Evolutionary conservation across 352 stramenopile species (phyloP).

Genomic region (Albugo laibachii): DNA sequence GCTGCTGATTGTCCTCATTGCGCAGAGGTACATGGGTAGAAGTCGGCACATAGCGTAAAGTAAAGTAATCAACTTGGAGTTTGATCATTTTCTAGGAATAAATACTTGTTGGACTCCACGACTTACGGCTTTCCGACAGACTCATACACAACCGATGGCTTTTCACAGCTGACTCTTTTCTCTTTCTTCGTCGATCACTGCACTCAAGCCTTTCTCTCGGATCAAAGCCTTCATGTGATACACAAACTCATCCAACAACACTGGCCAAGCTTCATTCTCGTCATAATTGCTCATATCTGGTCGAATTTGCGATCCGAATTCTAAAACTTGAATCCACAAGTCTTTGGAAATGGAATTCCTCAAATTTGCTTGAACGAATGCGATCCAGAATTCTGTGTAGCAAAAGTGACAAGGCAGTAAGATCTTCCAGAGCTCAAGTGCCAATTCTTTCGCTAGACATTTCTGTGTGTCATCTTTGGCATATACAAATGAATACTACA

Average conservation of each 20-base stretch:
- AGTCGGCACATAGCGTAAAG: too few relatives aligned
- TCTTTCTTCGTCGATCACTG: slow-evolving; percentile 20
- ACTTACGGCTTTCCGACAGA: too few relatives aligned
- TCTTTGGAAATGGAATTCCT: slow-evolving; percentile 70
- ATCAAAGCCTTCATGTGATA: slow-evolving; percentile 39
- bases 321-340: slow-evolving; percentile 68
- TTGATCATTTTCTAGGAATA: too few relatives aligned
- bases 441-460: slow-evolving; percentile 51
- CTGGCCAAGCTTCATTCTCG: slow-evolving; percentile 71
- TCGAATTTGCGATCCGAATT: slow-evolving; percentile 59
- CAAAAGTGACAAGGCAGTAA: slow-evolving; percentile 43
- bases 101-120: too few relatives aligned
- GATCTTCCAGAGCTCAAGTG: slow-evolving; percentile 47
- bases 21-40: too few relatives aligned
- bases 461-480: slow-evolving; percentile 72
- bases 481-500: slow-evolving; percentile 62
- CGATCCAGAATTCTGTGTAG: slow-evolving; percentile 42
- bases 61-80: too few relatives aligned
- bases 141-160: too few relatives aligned
- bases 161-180: too few relatives aligned
- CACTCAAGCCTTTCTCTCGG: slow-evolving; percentile 14
- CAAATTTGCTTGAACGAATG: slow-evolving; percentile 37
- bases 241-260: slow-evolving; percentile 74
- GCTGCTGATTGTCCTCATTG: too few relatives aligned
- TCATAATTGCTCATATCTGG: slow-evolving; percentile 67